Evolutionary conservation across 768 basidiomycete species (phyloP), one percentile per base, ranked within the genome.

Genomic region (Rhizopogon sp.): DNA sequence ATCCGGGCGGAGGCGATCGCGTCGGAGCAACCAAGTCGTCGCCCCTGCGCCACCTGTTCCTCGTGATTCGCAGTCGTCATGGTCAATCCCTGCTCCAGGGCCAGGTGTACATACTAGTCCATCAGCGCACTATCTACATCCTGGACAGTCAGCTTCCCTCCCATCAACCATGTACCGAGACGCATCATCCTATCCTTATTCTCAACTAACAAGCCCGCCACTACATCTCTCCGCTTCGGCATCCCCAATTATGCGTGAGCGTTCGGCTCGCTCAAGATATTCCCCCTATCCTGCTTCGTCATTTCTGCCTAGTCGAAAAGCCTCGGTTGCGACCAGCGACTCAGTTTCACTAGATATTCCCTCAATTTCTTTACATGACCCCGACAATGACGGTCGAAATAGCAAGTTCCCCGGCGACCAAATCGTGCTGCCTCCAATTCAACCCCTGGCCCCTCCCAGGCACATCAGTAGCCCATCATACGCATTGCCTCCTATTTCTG

Each of bases 401-500:
- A 46, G 16, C 33, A 59, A 63, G 39, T 56, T 71, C 1, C 68
- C 63, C 3, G 66, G 70, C 29, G 74, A 76, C 43, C 66, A 67
- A 33, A 74, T 77, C 53, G 68, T 64, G 37, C 60, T 78, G 17
- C 73, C 77, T 14, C 77, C 77, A 20, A 71, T 78, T 43, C 74
- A 74, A 14, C 65, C 74, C 17, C 72, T 73, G 13, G 61, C 60
- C 4, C 61, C 63, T 1, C 58, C 66, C 1, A 65, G 58, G 45
- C 63, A 62, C 41, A 59, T 68, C 14, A 69, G 62, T 28, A 68
- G 69, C 14, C 66, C 76, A 1, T 69, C 74, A 2, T 84, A 84
- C 57, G 80, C 84, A 1, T 64, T 88, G 3, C 87, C 85, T 1
- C 84, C 86, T 1, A 87, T 88, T 54, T 83, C 86, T 6, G 81